These are phyloP conservation scores for Kockovaella imperatae DNA, from an alignment of 768 basidiomycete species.

Conservation along the genomic window DNA sequence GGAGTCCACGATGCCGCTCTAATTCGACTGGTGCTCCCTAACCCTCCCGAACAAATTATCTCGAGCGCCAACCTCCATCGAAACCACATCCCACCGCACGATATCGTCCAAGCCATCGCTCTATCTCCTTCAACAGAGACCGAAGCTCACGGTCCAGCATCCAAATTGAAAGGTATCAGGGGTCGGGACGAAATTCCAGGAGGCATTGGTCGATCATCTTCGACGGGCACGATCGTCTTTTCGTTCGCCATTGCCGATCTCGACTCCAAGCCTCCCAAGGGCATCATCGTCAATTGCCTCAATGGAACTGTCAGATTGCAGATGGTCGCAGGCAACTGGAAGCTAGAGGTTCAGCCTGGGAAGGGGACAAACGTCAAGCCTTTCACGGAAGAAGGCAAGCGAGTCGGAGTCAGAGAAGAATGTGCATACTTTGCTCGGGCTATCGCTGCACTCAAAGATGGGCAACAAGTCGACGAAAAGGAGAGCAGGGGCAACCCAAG, in stretches of 20 bases:
- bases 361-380: conserved; percentile 35
- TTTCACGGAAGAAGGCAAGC: conserved; percentile 46
- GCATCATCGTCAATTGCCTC: conserved; percentile 21
- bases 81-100: conserved; percentile 65
- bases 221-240: conserved; percentile 31
- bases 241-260: conserved; percentile 27
- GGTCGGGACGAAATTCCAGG: conserved; percentile 7
- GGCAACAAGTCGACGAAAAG: conserved; percentile 46
- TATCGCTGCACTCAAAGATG: conserved; percentile 48
- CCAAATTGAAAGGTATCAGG: conserved; percentile 15
- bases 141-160: conserved; percentile 23
- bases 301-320: conserved; percentile 28
- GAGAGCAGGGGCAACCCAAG: conserved; percentile 56
- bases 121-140: conserved; percentile 11
- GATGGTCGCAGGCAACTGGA: neutral
- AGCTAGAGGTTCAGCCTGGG: conserved; percentile 14
- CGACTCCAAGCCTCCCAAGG: conserved; percentile 7
- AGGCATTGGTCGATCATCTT: conserved; percentile 25
- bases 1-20: conserved; percentile 38
- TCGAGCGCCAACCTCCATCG: conserved; percentile 63
- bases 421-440: conserved; percentile 45
- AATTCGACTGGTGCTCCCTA: conserved; percentile 56
- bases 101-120: conserved; percentile 55
- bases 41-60: conserved; percentile 54
- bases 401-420: conserved; percentile 51